Conservation (phyloP, 2,329 filamentous ascomycete species). For the Tolypocladium ovalisporum region DNA sequence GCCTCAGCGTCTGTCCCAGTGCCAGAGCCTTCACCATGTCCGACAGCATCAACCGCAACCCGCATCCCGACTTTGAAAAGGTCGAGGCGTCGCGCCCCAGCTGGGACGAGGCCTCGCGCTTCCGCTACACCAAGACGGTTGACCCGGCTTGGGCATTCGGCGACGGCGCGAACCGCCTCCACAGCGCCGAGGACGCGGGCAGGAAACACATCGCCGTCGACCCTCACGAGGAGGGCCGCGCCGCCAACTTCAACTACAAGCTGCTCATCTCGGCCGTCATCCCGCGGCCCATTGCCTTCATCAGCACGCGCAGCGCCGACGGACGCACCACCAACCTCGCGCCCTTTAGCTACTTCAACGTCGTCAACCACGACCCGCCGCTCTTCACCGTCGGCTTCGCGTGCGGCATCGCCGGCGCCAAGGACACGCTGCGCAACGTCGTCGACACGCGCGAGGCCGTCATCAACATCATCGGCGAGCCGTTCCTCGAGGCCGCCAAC, state of each 20-base stretch:
- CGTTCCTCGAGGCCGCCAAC: conserved; percentile 82
- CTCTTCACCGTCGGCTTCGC: conserved; percentile 57
- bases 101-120: conserved; percentile 38
- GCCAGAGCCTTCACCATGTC: conserved; percentile 10
- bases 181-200: conserved; percentile 10
- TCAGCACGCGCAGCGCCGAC: conserved; percentile 46
- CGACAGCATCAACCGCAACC: conserved; percentile 41
- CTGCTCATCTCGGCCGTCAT: conserved; percentile 75
- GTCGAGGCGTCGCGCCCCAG: conserved; percentile 56
- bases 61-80: conserved; percentile 64
- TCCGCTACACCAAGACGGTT: conserved; percentile 52
- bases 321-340: conserved; percentile 62
- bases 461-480: conserved; percentile 80
- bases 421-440: conserved; percentile 72
- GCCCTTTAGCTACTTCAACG: conserved; percentile 77
- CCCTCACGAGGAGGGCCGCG: conserved; percentile 61
- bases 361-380: conserved; percentile 79
- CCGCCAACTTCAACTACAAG: conserved; percentile 73
- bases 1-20: neutral
- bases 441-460: conserved; percentile 62
- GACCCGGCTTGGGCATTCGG: conserved; percentile 56
- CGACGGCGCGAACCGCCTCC: conserved; percentile 48
- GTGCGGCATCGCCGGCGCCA: conserved; percentile 39
- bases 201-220: conserved; percentile 64
- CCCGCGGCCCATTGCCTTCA: conserved; percentile 67